A percentile compares a stretch with the other conserved stretches of the same genome.
These are phyloP conservation scores for Penicillium sp. DNA, from an alignment of 2,329 filamentous ascomycete species.

Conservation along the genomic window DNA sequence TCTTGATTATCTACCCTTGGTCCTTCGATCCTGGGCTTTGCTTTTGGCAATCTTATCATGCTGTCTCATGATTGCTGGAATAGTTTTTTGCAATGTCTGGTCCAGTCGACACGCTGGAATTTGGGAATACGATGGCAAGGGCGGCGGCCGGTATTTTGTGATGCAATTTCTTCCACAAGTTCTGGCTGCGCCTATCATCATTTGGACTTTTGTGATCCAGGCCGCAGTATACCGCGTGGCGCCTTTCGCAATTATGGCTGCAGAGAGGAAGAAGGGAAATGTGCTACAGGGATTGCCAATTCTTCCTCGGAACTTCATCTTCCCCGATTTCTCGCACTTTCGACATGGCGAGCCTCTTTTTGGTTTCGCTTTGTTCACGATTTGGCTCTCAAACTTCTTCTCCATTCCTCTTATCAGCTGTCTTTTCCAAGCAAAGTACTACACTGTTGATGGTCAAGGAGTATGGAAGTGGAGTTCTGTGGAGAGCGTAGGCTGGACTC, in stretches of 20 bases:
- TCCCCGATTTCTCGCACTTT: conserved; percentile 69
- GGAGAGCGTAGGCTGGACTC: conserved; percentile 74
- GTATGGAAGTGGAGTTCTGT: conserved; percentile 79
- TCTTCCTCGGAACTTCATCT: conserved; percentile 63
- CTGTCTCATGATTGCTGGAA: conserved; percentile 68
- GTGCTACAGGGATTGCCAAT: conserved; percentile 65
- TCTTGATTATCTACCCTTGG: conserved; percentile 70
- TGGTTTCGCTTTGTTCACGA: conserved; percentile 64
- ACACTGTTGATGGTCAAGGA: conserved; percentile 58
- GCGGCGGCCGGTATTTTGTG: conserved; percentile 76
- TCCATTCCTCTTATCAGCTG: conserved; percentile 79
- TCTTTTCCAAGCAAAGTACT: conserved; percentile 68
- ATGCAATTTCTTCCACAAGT: conserved; percentile 84
- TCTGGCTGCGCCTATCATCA: conserved; percentile 67
- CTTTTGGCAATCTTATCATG: conserved; percentile 63
- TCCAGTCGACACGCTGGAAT: conserved; percentile 65
- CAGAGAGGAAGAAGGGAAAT: conserved; percentile 59
- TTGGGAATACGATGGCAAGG: conserved; percentile 67
- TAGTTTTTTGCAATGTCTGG: conserved; percentile 73
- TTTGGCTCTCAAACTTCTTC: conserved; percentile 74
- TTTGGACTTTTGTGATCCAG: conserved; percentile 77
- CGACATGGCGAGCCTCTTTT: conserved; percentile 67
- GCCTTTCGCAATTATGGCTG: conserved; percentile 77
- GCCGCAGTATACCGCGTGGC: conserved; percentile 72
- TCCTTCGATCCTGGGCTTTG: conserved; percentile 64